Evolutionary conservation across 108 stramenopile genomes (phyloP), one percentile per base, ranked within the genome.

Genomic region (Licmophora abbreviata): DNA sequence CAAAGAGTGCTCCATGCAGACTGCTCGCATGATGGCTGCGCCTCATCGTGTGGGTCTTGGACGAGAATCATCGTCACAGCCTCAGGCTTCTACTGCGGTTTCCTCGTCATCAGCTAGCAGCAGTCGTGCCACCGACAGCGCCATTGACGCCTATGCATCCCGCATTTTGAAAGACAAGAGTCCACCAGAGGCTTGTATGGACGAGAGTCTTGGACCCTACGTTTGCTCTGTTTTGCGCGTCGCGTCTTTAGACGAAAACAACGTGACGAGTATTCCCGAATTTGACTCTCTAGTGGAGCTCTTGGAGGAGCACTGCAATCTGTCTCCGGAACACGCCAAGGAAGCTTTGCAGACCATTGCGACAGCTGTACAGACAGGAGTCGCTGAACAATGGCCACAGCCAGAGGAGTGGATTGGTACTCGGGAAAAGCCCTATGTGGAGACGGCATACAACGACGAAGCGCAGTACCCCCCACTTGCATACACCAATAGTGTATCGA

Each of bases 201-300:
- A 76, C 37, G 53, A 48, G n/a, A 76, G 68, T 58, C 33, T 86
- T 35, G 84, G 76, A 10, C 76, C 80, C 11, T 86, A 86, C 40
- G 72, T 86, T 12, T 66, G 80, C 5, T 67, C 71, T 9, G 44
- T 76, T 49, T 42, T 86, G 27, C 61, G 84, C 26, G 53, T 57
- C 28, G 52, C 74, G 1, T 48, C 61, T 1, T 52, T 56, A 9
- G 27, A 42, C 26, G 51, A 53, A 2, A 18, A 45, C 21, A 30
- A 68, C 4, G 58, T 73, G 7, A 50, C 45, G 27, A 27, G 27
- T 17, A 32, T 74, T 31, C 41, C 63, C 1, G 83, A 85, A 18
- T 77, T 64, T 58, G 83, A 85, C 30, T 64, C 73, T 8, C 48
- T 86, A 23, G 45, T 81, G 50, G 84, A 85, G 48, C 49, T 85